Percentiles rank a stretch among this genome's conserved stretches.
Evolutionary conservation across 192 early-diverging fungal species (phyloP).

Genomic region (Spinellus fusiger): DNA sequence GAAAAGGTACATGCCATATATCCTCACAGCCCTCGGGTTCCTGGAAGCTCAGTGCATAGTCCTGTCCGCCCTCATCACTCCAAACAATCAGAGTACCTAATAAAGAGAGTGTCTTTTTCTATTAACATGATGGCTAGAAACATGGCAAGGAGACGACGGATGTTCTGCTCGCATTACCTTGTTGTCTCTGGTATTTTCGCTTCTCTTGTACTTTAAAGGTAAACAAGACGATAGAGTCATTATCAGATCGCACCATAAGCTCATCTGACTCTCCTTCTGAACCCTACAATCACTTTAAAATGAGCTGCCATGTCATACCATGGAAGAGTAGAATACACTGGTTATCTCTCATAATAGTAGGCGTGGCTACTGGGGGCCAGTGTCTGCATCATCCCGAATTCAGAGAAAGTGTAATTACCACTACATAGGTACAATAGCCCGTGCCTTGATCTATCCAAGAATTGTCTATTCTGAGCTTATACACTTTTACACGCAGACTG

Average conservation of each 20-base stretch:
- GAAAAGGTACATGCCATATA: slow-evolving; percentile 59
- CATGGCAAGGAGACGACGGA: background rate
- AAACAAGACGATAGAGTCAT: slow-evolving; percentile 50
- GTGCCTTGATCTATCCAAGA: slow-evolving; percentile 85
- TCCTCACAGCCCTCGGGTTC: slow-evolving; percentile 80
- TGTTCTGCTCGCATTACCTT: slow-evolving; percentile 60
- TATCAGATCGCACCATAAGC: slow-evolving; percentile 59
- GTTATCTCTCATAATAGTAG: slow-evolving; percentile 10
- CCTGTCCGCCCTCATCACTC: slow-evolving; percentile 68
- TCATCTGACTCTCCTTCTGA: slow-evolving; percentile 32
- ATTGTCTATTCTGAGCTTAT: slow-evolving; percentile 61
- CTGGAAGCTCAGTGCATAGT: slow-evolving; percentile 93
- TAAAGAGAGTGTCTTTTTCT: background rate
- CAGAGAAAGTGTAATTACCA: slow-evolving; percentile 40
- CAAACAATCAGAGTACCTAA: slow-evolving; percentile 94
- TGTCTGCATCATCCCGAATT: slow-evolving; percentile 9
- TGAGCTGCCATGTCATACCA: background rate
- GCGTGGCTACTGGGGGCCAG: background rate
- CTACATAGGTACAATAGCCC: slow-evolving; percentile 67
- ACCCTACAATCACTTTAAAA: background rate
- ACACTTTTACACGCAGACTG: slow-evolving; percentile 91
- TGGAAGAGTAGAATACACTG: background rate
- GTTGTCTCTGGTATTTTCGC: slow-evolving; percentile 76
- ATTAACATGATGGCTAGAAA: background rate
- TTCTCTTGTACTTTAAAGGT: slow-evolving; percentile 69